Percentiles rank a stretch among this genome's conserved stretches.
phyloP scores from a whole-genome alignment of 2,329 filamentous ascomycete species.

The Fusarium incarnatum region DNA sequence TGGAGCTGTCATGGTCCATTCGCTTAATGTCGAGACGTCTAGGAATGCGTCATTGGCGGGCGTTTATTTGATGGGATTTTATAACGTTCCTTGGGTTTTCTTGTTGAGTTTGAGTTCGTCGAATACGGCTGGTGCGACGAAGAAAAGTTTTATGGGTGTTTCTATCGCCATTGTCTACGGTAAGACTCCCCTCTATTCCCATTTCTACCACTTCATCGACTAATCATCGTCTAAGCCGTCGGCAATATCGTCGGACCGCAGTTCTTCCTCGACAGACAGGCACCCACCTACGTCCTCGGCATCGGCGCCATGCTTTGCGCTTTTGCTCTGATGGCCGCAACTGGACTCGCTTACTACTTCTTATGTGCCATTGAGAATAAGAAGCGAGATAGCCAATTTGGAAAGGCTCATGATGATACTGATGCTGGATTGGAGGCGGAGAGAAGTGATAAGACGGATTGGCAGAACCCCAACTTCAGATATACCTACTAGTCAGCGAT shows the following conservation, averaged over 20 bases:
- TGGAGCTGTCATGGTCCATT: conserved; percentile 46
- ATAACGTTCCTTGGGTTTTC: conserved; percentile 49
- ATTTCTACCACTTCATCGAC: no score
- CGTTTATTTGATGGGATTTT: conserved; percentile 51
- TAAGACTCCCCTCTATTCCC: no score
- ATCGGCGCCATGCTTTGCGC: conserved; percentile 46
- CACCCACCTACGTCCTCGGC: conserved; percentile 46
- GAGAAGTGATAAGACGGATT: conserved; percentile 28
- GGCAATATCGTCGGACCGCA: conserved; percentile 50
- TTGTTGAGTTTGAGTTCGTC: conserved; percentile 48
- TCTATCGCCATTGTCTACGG: conserved; percentile 48
- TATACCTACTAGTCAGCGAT: conserved; percentile 18
- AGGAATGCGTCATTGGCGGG: conserved; percentile 47
- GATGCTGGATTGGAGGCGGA: conserved; percentile 22
- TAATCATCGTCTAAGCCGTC: conserved; percentile 20
- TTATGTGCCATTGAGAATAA: conserved; percentile 45
- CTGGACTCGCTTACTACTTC: conserved; percentile 38
- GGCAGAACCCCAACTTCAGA: conserved; percentile 34
- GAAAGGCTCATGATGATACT: conserved; percentile 1
- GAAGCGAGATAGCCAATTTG: conserved; percentile 23
- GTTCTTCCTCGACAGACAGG: conserved; percentile 45
- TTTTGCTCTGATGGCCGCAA: conserved; percentile 43
- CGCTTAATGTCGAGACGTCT: conserved; percentile 23
- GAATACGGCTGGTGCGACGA: conserved; percentile 48
- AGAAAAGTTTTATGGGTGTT: conserved; percentile 48